Percentiles rank a stretch among this genome's conserved stretches.
phyloP scores from a whole-genome alignment of 2,329 filamentous ascomycete genomes.

The Leptographium wingfieldii region DNA sequence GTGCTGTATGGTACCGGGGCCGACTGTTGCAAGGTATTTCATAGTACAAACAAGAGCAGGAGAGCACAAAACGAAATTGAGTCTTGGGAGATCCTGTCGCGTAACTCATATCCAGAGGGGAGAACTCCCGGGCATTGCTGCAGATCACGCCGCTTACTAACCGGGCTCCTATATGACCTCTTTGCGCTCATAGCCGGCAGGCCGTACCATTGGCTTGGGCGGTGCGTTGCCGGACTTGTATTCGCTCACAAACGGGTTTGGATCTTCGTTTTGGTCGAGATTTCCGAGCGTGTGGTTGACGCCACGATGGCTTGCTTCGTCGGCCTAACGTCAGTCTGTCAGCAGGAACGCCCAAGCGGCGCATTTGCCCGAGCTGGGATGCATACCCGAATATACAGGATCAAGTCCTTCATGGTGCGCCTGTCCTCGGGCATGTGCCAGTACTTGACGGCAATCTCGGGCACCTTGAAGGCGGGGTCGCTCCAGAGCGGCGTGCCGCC shows the following conservation, averaged over 20 bases:
- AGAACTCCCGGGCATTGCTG: background rate
- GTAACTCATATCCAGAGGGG: background rate
- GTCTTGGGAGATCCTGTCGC: background rate
- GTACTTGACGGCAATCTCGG: slow-evolving; percentile 81
- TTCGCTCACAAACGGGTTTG: slow-evolving; percentile 79
- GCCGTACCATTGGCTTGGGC: slow-evolving; percentile 53
- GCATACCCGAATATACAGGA: slow-evolving; percentile 81
- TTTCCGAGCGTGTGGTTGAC: slow-evolving; percentile 95
- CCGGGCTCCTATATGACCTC: slow-evolving; percentile 47
- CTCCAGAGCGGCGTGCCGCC: slow-evolving; percentile 78
- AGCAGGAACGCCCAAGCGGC: background rate
- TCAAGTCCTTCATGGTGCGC: slow-evolving; percentile 71
- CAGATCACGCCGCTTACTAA: background rate
- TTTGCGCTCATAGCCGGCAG: slow-evolving; percentile 68
- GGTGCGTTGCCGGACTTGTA: slow-evolving; percentile 58
- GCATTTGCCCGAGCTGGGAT: too few relatives aligned
- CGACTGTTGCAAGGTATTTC: too few relatives aligned
- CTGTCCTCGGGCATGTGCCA: slow-evolving; percentile 86
- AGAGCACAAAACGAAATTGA: background rate
- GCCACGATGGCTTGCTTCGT: slow-evolving; percentile 76
- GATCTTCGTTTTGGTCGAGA: slow-evolving; percentile 70
- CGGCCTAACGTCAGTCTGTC: slow-evolving; percentile 9
- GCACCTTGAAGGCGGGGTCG: slow-evolving; percentile 55
- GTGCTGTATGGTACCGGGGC: too few relatives aligned
- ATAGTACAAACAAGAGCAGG: background rate